A percentile compares a stretch with the other conserved stretches of the same genome.
Evolutionary conservation across 2,329 filamentous ascomycete species (phyloP).

Genomic region (Xylaria sp.): DNA sequence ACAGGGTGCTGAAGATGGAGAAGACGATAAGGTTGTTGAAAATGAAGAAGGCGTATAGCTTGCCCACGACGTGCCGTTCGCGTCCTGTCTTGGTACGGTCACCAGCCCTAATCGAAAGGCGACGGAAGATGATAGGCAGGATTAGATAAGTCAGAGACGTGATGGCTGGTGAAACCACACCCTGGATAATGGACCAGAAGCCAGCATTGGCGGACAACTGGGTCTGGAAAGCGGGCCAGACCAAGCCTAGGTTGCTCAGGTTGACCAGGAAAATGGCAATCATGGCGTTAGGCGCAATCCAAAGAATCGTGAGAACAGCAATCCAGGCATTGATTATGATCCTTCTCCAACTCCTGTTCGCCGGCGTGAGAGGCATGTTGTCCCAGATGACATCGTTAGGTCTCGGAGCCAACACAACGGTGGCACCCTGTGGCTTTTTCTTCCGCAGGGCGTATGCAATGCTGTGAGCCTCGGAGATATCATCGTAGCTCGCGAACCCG

Average conservation of each 20-base stretch:
- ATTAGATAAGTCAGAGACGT: slow-evolving; percentile 86
- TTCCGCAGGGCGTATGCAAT: slow-evolving; percentile 82
- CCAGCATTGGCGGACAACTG: slow-evolving; percentile 64
- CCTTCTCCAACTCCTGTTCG: slow-evolving; percentile 70
- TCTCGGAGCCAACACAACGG: slow-evolving; percentile 76
- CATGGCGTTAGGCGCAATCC: slow-evolving; percentile 89
- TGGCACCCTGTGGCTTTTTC: slow-evolving; percentile 79
- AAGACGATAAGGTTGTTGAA: slow-evolving; percentile 97
- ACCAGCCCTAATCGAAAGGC: slow-evolving; percentile 79
- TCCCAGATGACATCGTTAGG: slow-evolving; percentile 96
- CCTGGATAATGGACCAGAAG: slow-evolving; percentile 87
- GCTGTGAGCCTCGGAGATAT: slow-evolving; percentile 83
- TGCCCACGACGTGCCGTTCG: slow-evolving; percentile 86
- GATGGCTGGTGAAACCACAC: slow-evolving; percentile 85
- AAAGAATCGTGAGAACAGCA: slow-evolving; percentile 75
- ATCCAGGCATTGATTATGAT: slow-evolving; percentile 87
- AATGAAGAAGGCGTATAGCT: slow-evolving; percentile 93
- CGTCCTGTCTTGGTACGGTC: slow-evolving; percentile 91
- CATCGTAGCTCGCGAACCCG: slow-evolving; percentile 92
- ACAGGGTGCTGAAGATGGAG: slow-evolving; percentile 84
- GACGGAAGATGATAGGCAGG: slow-evolving; percentile 88
- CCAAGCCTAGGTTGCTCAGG: slow-evolving; percentile 73
- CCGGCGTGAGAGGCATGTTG: slow-evolving; percentile 76
- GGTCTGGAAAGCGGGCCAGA: slow-evolving; percentile 76
- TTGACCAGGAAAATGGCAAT: slow-evolving; percentile 94